These are phyloP conservation scores for Asparagopsis taxiformis DNA, from an alignment of 31 red algal species.

Conservation along the genomic window DNA sequence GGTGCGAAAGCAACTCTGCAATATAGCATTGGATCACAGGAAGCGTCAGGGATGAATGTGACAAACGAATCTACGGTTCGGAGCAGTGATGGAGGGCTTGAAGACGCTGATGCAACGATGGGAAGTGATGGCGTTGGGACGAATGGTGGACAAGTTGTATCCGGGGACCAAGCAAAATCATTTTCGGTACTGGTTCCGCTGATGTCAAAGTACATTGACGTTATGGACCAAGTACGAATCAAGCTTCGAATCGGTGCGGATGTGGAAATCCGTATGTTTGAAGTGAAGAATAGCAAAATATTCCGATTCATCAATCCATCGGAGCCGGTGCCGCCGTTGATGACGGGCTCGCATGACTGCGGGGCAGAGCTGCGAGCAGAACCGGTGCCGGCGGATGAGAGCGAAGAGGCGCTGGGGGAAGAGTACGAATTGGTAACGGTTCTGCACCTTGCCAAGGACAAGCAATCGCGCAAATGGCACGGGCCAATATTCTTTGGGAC, in stretches of 20 bases:
- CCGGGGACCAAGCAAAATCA: slow-evolving; percentile 19
- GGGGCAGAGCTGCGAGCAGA: slow-evolving; percentile 69
- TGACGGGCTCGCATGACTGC: slow-evolving; percentile 43
- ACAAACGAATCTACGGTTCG: neutral
- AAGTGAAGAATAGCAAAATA: slow-evolving; percentile 56
- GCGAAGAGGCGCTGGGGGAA: slow-evolving; percentile 13
- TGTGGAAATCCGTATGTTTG: slow-evolving; percentile 61
- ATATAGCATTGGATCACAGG: neutral
- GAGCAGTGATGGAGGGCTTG: neutral
- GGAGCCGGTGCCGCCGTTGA: slow-evolving; percentile 36
- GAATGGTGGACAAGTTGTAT: neutral
- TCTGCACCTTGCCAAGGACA: slow-evolving; percentile 62
- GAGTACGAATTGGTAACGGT: slow-evolving; percentile 50
- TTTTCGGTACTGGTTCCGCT: slow-evolving; percentile 60
- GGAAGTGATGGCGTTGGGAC: neutral
- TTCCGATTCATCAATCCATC: slow-evolving; percentile 21
- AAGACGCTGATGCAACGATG: neutral
- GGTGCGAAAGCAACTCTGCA: slow-evolving; percentile 30
- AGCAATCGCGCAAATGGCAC: slow-evolving; percentile 40
- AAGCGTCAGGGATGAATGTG: neutral
- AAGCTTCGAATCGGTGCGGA: slow-evolving; percentile 27
- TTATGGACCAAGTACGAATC: slow-evolving; percentile 39
- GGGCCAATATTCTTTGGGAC: slow-evolving; percentile 62
- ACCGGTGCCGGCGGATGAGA: slow-evolving; percentile 55
- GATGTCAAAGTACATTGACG: slow-evolving; percentile 45